phyloP scores from a whole-genome alignment of 2,329 filamentous ascomycete genomes.

The Fonsecaea nubica region DNA sequence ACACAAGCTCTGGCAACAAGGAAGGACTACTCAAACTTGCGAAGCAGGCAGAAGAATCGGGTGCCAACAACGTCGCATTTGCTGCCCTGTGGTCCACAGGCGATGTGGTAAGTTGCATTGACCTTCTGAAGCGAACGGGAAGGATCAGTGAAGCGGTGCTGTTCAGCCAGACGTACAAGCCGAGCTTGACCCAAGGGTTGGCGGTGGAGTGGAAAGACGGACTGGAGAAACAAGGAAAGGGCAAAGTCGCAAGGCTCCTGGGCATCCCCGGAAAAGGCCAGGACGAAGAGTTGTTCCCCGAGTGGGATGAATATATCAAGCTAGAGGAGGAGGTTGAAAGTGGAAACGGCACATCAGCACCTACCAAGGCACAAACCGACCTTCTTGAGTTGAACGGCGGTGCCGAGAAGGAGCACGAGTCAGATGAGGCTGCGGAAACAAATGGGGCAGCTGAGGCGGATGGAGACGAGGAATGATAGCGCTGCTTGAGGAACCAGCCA shows the following conservation, averaged over 20 bases:
- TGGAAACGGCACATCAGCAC: slow-evolving; percentile 51
- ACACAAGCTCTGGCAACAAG: slow-evolving; percentile 82
- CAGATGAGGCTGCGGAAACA: slow-evolving; percentile 40
- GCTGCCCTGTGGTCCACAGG: slow-evolving; percentile 86
- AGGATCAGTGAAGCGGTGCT: slow-evolving; percentile 84
- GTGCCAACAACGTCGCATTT: slow-evolving; percentile 91
- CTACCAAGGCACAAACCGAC: slow-evolving; percentile 43
- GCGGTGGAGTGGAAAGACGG: slow-evolving; percentile 81
- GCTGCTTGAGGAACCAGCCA: slow-evolving; percentile 5
- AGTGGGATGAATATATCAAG: slow-evolving; percentile 90
- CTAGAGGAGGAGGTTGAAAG: slow-evolving; percentile 78
- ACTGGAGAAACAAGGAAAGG: slow-evolving; percentile 84
- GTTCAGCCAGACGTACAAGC: slow-evolving; percentile 95
- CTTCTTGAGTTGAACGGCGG: slow-evolving; percentile 52
- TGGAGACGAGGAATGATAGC: slow-evolving; percentile 29
- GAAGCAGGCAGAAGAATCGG: slow-evolving; percentile 74
- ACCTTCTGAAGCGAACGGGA: slow-evolving; percentile 78
- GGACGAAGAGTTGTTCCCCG: slow-evolving; percentile 85
- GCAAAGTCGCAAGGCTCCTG: slow-evolving; percentile 80
- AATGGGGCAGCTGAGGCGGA: slow-evolving; percentile 44
- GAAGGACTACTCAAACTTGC: slow-evolving; percentile 76
- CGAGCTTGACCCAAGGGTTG: slow-evolving; percentile 71
- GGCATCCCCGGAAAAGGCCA: slow-evolving; percentile 80
- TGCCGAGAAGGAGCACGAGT: slow-evolving; percentile 12
- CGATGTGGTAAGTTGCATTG: slow-evolving; percentile 80